Base-by-base conservation (phyloP, 2,329 filamentous ascomycete species). In the Pseudogymnoascus sp. region DNA sequence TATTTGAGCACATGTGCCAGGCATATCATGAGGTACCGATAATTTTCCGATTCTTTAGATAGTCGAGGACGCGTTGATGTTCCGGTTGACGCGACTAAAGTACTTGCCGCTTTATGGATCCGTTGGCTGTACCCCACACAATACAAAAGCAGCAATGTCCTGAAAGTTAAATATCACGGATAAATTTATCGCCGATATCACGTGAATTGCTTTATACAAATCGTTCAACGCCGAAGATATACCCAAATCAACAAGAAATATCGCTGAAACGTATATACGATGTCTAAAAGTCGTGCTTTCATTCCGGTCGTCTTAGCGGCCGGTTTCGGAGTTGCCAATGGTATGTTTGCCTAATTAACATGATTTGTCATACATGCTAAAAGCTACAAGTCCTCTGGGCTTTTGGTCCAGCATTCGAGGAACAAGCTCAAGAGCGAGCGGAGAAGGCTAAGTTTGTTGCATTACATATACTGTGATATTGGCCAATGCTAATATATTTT, bases 341-440 rank as follows among this genome's bases (percentile, higher is more conserved):
- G 72, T 73, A 70, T 35, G 66, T 37, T 44, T 38, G 24, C 38
- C 24, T 31, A 47, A 50, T 44, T 37, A 26, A 11, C 16, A 19
- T 47, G 31, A 44, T 61, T 31, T 35, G 26, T n/a, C n/a, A 44
- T 38, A 47, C 10, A n/a, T 42, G 29, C 59, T 38, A 38, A 61
- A 11, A 16, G 4, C n/a, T 47, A 47, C 3, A 33, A 73, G 72
- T 68, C 26, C 56, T 73, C 42, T 71, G 64, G 63, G 67, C 69
- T 24, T 74, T 73, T 63, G 70, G 67, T n/a, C 71, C 72, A 44
- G 66, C 67, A 14, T 69, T 74, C 24, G 70, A 70, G 67, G 70
- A 71, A 19, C 66, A 70, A 59, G 65, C 68, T 33, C 35, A 66
- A 31, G 65, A 69, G 35, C 68, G 67, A 35, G 59, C 66, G 8